Base-by-base conservation (phyloP, 768 basidiomycete species). In the Auriculariales sp. region DNA sequence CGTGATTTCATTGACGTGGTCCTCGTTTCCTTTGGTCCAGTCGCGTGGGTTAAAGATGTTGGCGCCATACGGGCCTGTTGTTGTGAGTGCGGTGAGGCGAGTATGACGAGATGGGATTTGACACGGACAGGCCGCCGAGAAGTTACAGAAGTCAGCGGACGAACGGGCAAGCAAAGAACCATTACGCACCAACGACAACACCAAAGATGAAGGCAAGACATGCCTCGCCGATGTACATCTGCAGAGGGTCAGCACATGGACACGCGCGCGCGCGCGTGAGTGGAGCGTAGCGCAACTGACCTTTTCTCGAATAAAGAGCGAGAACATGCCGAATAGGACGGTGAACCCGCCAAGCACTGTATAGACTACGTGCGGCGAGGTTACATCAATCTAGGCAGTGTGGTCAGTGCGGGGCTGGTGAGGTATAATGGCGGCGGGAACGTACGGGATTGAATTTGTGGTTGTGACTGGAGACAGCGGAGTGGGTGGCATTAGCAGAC, bases 141-240 rank as follows among this genome's bases (percentile, higher is more conserved):
- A n/a, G n/a, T n/a, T n/a, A n/a, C n/a, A n/a, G n/a, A n/a, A n/a
- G n/a, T n/a, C n/a, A n/a, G n/a, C n/a, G n/a, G n/a, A n/a, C n/a
- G n/a, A n/a, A n/a, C n/a, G n/a, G n/a, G n/a, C n/a, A n/a, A n/a
- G n/a, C n/a, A n/a, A n/a, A n/a, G n/a, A n/a, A n/a, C n/a, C n/a
- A n/a, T n/a, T n/a, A 27, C 47, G 42, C 39, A 53, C 63, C 91
- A 47, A 94, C 81, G 55, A 92, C 82, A 59, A 97, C 83, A 11
- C 91, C 90, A 58, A 94, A 89, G 29, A 94, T 62, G 57, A 95
- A 95, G 0, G 94, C 92, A 78, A 89, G 88, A 56, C 86, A 87
- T 12, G 95, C 92, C 72, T 99, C 95, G 53, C 95, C 95, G 51
- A 97, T 80, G 62, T 95, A 97, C 24, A 94, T 65, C 77, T 88